phyloP scores from a whole-genome alignment of 2,329 filamentous ascomycete species.

The Elsinoe australis region DNA sequence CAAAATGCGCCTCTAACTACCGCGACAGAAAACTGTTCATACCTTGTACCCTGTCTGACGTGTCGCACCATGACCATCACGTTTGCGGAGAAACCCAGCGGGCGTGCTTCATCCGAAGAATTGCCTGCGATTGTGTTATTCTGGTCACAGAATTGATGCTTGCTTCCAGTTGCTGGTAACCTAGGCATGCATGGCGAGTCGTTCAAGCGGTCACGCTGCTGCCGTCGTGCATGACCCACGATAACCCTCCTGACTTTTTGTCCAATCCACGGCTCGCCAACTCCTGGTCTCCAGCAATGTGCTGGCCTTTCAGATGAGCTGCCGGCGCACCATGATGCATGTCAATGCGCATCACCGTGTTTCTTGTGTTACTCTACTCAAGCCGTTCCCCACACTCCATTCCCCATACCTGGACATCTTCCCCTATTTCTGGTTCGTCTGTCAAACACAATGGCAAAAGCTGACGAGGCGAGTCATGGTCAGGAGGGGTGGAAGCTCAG shows the following conservation, averaged over 20 bases:
- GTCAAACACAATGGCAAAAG: background rate
- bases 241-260: background rate
- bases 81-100: background rate
- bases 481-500: background rate
- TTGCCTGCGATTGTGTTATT: background rate
- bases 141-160: too few species aligned
- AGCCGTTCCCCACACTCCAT: conserved; percentile 9
- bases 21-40: background rate
- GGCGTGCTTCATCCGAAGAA: conserved; percentile 1
- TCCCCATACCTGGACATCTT: background rate
- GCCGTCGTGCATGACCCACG: conserved; percentile 5
- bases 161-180: conserved; percentile 8
- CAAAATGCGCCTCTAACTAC: conserved; percentile 6
- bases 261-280: conserved; percentile 11
- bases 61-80: conserved; percentile 7
- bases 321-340: conserved; percentile 9
- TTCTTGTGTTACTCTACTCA: conserved; percentile 2
- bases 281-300: background rate
- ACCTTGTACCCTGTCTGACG: conserved; percentile 7
- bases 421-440: conserved; percentile 2
- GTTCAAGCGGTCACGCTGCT: conserved; percentile 14
- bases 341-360: too few species aligned
- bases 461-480: conserved; percentile 1
- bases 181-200: conserved; percentile 13
- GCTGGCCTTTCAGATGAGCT: conserved; percentile 11